Evolutionary conservation across 2,329 filamentous ascomycete species (phyloP).

Genomic region (Diaporthe velutina): DNA sequence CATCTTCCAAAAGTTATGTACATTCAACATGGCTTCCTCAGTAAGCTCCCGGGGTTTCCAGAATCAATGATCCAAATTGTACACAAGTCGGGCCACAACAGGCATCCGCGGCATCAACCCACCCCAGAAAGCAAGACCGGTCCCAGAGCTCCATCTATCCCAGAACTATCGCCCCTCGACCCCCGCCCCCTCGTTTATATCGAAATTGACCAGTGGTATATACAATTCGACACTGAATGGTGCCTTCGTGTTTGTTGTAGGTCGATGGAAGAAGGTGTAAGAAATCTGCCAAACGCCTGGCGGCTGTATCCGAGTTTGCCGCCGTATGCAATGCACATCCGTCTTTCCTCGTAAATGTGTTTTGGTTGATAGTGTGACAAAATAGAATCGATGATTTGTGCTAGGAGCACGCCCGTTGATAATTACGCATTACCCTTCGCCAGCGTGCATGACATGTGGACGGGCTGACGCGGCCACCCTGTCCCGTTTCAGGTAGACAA

Average conservation of each 20-base stretch:
- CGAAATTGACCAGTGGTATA: constrained; percentile 33
- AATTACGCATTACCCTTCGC: constrained; percentile 41
- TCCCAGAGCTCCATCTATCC: constrained; percentile 35
- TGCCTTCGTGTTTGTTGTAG: constrained; percentile 24
- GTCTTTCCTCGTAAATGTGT: constrained; percentile 35
- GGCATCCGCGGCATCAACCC: constrained; percentile 1
- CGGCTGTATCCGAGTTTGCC: constrained; percentile 31
- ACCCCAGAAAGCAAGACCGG: constrained; percentile 9
- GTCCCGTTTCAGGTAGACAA: background rate
- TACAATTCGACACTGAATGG: constrained; percentile 30
- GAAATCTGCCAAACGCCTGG: constrained; percentile 37
- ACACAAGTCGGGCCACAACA: constrained; percentile 27
- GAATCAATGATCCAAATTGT: constrained; percentile 26
- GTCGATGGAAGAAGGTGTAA: constrained; percentile 19
- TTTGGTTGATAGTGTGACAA: constrained; percentile 32
- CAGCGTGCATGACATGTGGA: constrained; percentile 17
- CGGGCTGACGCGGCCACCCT: constrained; percentile 20
- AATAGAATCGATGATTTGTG: constrained; percentile 27
- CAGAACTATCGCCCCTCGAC: constrained; percentile 16
- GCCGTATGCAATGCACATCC: constrained; percentile 38
- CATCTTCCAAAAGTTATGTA: constrained; percentile 31
- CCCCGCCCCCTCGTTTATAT: constrained; percentile 20
- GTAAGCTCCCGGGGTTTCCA: constrained; percentile 14
- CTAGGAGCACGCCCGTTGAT: constrained; percentile 28
- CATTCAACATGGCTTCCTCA: constrained; percentile 26